Evolutionary conservation across 2,329 filamentous ascomycete species (phyloP), one percentile per base, ranked within the genome.

Genomic region (Aciculosporium take): DNA sequence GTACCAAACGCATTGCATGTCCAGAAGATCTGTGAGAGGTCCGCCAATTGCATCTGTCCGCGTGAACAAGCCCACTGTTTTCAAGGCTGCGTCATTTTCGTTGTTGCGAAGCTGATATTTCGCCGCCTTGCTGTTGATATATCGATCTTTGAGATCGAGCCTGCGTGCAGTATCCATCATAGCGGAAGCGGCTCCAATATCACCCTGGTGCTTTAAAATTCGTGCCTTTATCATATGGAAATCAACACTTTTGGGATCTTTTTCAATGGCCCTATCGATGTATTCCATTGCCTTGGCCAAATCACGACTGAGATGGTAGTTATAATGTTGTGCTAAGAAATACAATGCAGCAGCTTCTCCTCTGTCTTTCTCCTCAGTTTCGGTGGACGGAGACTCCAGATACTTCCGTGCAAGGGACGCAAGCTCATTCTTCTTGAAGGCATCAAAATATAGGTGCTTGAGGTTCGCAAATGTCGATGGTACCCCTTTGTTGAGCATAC

Each of bases 1-100:
- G 59, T 80, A 98, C 93, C 91, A 98, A 51, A 96, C 77, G 58
- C 88, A 95, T 64, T 98, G 91, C 91, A 98, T 98, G 53, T 98
- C 91, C 49, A 93, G 74, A 28, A 98, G 74, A 60, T 98, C 91
- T 37, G 82, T 84, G 31, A 98, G 67, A 4, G 93, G 84, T 1
- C 91, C 91, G 5, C 86, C 87, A 10, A 81, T 74, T 4, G 86
- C 83, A 55, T 98, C 91, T 40, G 88, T 88, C 41, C 89, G 74
- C 0, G 93, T 98, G 63, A 98, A 98, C 49, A 95, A 75, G 48
- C 86, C 84, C 71, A 96, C 87, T 0, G 86, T 94, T 53, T 84
- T 77, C 40, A 96, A 66, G 0, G 84, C 89, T 51, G 79, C 79
- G 39, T 93, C 84, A 55, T 85, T 91, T 56, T 95, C 79, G 59